Evolutionary conservation across 495 filamentous ascomycete species (phyloP).

Genomic region (Parmelia sp.): DNA sequence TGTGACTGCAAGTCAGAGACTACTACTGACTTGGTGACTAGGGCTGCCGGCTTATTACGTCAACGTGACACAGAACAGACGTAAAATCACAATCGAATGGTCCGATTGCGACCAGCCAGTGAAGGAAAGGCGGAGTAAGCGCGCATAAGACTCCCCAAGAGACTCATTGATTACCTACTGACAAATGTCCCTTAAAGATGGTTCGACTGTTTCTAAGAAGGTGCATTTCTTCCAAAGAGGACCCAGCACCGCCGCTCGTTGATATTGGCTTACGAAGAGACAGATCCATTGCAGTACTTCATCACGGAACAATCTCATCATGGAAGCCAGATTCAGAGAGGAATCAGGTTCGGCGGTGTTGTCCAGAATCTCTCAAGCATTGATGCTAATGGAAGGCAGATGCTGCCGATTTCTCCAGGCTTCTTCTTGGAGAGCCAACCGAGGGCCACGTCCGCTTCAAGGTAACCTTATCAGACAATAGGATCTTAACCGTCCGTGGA

Average conservation of each 20-base stretch:
- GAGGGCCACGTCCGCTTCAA: not conserved
- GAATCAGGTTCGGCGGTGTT: not conserved
- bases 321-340: not conserved
- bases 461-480: not conserved
- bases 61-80: not conserved
- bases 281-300: not conserved
- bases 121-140: not conserved
- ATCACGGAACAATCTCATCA: not conserved
- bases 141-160: not conserved
- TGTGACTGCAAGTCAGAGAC: not conserved
- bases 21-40: not conserved
- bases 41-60: conserved; percentile 6
- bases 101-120: not conserved
- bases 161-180: not conserved
- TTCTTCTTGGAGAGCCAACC: not conserved
- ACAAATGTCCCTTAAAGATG: too few relatives aligned
- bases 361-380: not conserved
- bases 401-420: not conserved
- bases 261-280: not conserved
- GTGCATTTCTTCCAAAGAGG: too few relatives aligned
- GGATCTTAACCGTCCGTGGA: not conserved
- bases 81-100: not conserved
- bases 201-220: too few relatives aligned
- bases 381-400: not conserved
- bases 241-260: too few relatives aligned